phyloP scores from a whole-genome alignment of 2,329 filamentous ascomycete genomes.

The Verticillium nonalfalfae region DNA sequence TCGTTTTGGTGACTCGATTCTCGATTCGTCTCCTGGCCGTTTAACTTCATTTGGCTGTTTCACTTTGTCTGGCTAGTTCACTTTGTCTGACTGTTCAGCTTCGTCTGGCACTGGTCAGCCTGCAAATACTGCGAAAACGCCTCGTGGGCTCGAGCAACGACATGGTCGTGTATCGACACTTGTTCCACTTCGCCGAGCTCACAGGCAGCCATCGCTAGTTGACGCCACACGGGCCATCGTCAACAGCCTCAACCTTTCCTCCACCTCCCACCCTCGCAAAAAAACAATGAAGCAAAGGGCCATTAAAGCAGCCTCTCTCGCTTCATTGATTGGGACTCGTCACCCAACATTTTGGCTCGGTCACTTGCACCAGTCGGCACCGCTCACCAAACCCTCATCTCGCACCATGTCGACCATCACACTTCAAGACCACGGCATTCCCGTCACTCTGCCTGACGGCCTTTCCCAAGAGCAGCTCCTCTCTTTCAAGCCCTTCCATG shows the following conservation, averaged over 20 bases:
- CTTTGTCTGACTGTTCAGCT: too few species aligned
- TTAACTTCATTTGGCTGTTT: too few species aligned
- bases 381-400: not conserved
- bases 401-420: slow-evolving; percentile 32
- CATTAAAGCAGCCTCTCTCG: not conserved
- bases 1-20: too few species aligned
- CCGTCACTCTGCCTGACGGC: slow-evolving; percentile 35
- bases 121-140: not conserved
- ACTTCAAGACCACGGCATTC: slow-evolving; percentile 28
- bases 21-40: too few species aligned
- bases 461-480: slow-evolving; percentile 37
- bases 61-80: too few species aligned
- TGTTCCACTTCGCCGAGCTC: not conserved
- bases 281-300: not conserved
- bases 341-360: too few species aligned
- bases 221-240: not conserved
- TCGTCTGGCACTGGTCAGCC: not conserved
- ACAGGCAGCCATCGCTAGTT: not conserved
- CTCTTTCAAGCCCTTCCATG: slow-evolving; percentile 43
- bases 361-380: not conserved
- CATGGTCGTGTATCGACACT: not conserved
- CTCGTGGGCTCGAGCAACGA: not conserved
- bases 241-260: not conserved
- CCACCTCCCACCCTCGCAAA: not conserved
- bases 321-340: not conserved